Evolutionary conservation across 225 moss, liverwort and hornwort species (phyloP), one percentile per base, ranked within the genome.

Genomic region (Rhytidiadelphus loreus): DNA sequence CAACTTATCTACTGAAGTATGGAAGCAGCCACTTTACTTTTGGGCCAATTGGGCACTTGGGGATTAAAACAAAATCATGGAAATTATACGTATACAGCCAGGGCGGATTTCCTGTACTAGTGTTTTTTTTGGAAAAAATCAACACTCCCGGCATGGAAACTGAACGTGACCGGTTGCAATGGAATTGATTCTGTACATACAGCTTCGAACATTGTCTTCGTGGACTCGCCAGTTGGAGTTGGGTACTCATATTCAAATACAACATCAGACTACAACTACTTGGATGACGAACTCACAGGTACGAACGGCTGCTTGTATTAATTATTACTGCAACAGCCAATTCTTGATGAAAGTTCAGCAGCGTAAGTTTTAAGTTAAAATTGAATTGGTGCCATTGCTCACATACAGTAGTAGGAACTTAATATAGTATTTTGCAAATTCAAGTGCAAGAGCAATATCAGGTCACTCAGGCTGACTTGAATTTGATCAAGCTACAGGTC

Each of bases 181-280:
- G 62, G 24, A 72, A 60, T 13, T 82, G 84, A 50, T 77, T 48
- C 3, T 79, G 90, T 60, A 73, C 93, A 95, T 60, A 73, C 93
- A 95, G 96, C 87, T 90, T 95, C 96, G 41, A 97, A 95, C 80
- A 89, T 97, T 43, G 89, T 97, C 9, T 97, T 97, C 69, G 89
- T 97, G 85, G 97, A 97, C 88, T 94, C 97, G 77, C 97, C 97
- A n/a, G 94, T 90, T n/a, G 92, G 96, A 87, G 97, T 97, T 56
- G 96, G 96, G 11, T 96, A 93, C 87, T 96, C 97, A 3, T 97
- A 96, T 84, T 97, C 97, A 22, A 95, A 97, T 87, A 94, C 95
- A 20, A 77, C 95, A 24, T 90, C 92, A 10, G 97, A 96, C 86
- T 96, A 96, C 32, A 52, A 85, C 43, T 84, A 88, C 86, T 94